Conservation (phyloP, 2,329 filamentous ascomycete genomes). For the Metarhizium robertsii region DNA sequence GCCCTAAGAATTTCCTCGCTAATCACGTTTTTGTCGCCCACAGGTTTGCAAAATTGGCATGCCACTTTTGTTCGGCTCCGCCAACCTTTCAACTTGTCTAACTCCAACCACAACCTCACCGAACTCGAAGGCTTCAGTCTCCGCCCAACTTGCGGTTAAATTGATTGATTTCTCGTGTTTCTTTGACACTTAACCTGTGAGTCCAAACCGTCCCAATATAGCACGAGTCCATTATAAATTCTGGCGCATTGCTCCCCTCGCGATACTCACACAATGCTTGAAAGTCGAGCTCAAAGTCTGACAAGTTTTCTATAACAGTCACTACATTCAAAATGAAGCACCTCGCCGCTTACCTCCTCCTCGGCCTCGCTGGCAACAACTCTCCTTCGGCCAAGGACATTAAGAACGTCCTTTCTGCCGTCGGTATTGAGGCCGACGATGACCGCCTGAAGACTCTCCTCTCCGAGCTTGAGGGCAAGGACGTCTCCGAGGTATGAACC, state of each 20-base stretch:
- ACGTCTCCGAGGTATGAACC: conserved; percentile 75
- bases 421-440: conserved; percentile 87
- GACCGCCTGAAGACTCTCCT: conserved; percentile 83
- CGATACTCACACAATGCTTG: neutral
- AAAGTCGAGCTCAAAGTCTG: conserved; percentile 11
- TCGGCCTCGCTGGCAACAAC: conserved; percentile 86
- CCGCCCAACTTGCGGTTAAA: conserved; percentile 98
- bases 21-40: conserved; percentile 21
- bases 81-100: conserved; percentile 18
- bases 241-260: neutral
- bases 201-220: conserved; percentile 13
- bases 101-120: conserved; percentile 26
- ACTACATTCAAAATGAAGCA: conserved; percentile 84
- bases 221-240: neutral
- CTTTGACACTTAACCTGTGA: conserved; percentile 24
- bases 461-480: conserved; percentile 84
- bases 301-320: conserved; percentile 19
- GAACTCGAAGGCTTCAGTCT: conserved; percentile 99
- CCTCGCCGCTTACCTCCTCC: conserved; percentile 97
- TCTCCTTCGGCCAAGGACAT: conserved; percentile 78
- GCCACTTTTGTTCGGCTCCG: conserved; percentile 13
- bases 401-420: conserved; percentile 81
- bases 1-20: conserved; percentile 18
- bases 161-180: conserved; percentile 97
- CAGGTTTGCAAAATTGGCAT: conserved; percentile 21